These are phyloP conservation scores for Middelhovenomyces tepae DNA, from an alignment of 805 yeast genomes.

Conservation along the genomic window DNA sequence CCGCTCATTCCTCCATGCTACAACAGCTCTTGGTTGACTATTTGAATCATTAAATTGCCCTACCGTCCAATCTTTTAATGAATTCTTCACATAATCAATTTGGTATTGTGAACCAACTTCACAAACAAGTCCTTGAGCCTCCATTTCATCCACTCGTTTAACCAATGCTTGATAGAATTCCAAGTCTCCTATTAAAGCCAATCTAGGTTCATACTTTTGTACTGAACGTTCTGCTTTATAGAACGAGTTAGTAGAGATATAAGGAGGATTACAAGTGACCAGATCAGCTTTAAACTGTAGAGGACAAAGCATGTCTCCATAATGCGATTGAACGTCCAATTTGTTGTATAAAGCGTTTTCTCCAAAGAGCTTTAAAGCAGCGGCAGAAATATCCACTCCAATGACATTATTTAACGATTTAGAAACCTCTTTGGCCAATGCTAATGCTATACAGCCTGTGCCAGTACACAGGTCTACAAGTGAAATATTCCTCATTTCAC, in stretches of 20 bases:
- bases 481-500: constrained; percentile 12
- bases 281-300: constrained; percentile 34
- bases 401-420: constrained; percentile 22
- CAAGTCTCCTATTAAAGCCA: constrained; percentile 70
- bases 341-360: constrained; percentile 12
- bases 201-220: constrained; percentile 56
- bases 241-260: constrained; percentile 48
- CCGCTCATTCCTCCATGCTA: constrained; percentile 13
- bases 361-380: constrained; percentile 34
- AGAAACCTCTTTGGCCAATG: constrained; percentile 31
- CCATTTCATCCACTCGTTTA: constrained; percentile 32
- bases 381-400: constrained; percentile 50
- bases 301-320: background rate
- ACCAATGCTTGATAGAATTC: constrained; percentile 61
- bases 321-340: too few relatives aligned
- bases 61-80: constrained; percentile 38
- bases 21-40: constrained; percentile 19
- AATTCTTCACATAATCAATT: constrained; percentile 32
- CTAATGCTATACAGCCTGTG: constrained; percentile 73
- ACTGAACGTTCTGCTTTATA: constrained; percentile 55
- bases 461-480: constrained; percentile 78
- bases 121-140: constrained; percentile 55
- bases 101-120: constrained; percentile 67
- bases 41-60: constrained; percentile 44
- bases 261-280: constrained; percentile 86